Base-by-base conservation (phyloP, 805 yeast species). In the Candida sonorensis region DNA sequence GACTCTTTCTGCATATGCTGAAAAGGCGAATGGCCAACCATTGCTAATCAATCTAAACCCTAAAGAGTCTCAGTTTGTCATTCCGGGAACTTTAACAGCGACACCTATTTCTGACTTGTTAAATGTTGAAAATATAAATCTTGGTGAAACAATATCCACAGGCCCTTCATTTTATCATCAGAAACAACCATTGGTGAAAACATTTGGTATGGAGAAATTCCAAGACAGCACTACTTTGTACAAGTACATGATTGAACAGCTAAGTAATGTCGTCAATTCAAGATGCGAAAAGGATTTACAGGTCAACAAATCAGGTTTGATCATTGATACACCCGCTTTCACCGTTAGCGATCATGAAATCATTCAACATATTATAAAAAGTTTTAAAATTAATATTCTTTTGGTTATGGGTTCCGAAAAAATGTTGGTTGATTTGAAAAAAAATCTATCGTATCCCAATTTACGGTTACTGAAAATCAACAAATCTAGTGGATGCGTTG, bases 111-210 rank as follows among this genome's bases (percentile, higher is more conserved):
- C 87, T 26, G 95, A 85, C 48, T 61, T 77, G 24, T 63, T 88
- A 22, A 95, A 92, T 47, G 73, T 83, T 13, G 90, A 84, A 46
- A 60, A 68, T 29, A 59, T 63, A 11, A 69, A 73, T 14, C 81
- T 94, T 64, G 95, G 94, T 40, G 84, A 85, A 29, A 75, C 82
- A 16, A 66, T 77, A 38, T 75, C 87, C 1, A 77, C 84, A 9
- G 92, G 94, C 26, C 75, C 84, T 1, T 76, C 88, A 1, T 62
- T 69, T 38, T 76, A 81, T 41, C 88, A 83, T 53, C 83, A 84
- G n/a, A 84, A 85, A 53, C 94, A 85, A 55, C 97, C 97, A 0
- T 54, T 81, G n/a, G 90, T 82, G 7, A 79, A 81, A 47, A 77
- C 71, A 47, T 86, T 66, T 56, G 98, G 97, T 0, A 67, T 78